Evolutionary conservation across 345 rosid genomes (phyloP).

Genomic region (thale cress (Arabidopsis thaliana)): TAIR10.1 NC_003076.8:8889501-8890000

Average conservation of each 20-base stretch:
- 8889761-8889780: conserved; percentile 79
- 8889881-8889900: conserved; percentile 91
- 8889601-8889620: neutral
- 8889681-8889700: conserved; percentile 78
- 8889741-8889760: conserved; percentile 76
- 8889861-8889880: conserved; percentile 64
- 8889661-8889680: conserved; percentile 61
- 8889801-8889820: conserved; percentile 86
- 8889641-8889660: neutral
- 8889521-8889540: neutral
- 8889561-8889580: conserved; percentile 11
- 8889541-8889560: neutral
- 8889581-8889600: conserved; percentile 7
- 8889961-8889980: conserved; percentile 86
- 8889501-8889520: conserved; percentile 34
- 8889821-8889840: conserved; percentile 70
- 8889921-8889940: conserved; percentile 82
- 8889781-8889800: conserved; percentile 90
- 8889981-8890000: conserved; percentile 93
- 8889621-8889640: conserved; percentile 34
- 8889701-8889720: conserved; percentile 65
- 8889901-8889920: conserved; percentile 62
- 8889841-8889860: conserved; percentile 65
- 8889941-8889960: conserved; percentile 68
- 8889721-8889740: conserved; percentile 88